These are phyloP conservation scores for Xylaria sp. DNA, from an alignment of 2,329 filamentous ascomycete genomes.

Conservation along the genomic window DNA sequence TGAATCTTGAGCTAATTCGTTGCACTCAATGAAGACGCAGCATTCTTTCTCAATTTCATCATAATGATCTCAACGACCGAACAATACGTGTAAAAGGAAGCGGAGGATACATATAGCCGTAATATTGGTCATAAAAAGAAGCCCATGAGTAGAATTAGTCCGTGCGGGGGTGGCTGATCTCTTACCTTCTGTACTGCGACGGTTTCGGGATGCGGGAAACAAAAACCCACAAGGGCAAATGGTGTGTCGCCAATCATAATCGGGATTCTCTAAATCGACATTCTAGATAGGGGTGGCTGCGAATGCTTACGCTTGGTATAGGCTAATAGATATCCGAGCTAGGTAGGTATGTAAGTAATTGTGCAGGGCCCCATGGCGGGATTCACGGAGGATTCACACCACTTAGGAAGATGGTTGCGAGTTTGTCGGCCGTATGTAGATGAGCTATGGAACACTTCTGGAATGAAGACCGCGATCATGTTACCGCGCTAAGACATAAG, in stretches of 20 bases:
- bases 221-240: constrained; percentile 1
- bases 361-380: constrained; percentile 9
- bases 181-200: not conserved
- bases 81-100: too few relatives aligned
- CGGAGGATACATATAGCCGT: too few relatives aligned
- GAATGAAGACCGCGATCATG: constrained; percentile 3
- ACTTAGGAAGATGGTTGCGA: not conserved
- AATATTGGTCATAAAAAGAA: not conserved
- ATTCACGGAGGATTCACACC: constrained; percentile 12
- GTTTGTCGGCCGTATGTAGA: not conserved
- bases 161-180: not conserved
- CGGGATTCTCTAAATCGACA: not conserved
- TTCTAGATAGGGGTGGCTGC: not conserved
- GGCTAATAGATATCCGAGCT: constrained; percentile 2
- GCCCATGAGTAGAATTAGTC: not conserved
- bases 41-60: not conserved
- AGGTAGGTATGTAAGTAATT: constrained; percentile 16
- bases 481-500: not conserved
- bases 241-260: not conserved
- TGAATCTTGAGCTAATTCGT: too few relatives aligned
- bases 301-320: not conserved
- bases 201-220: not conserved
- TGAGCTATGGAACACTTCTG: constrained; percentile 13
- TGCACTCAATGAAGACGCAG: too few relatives aligned
- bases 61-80: not conserved